These are phyloP conservation scores for Phytophthora pistaciae DNA, from an alignment of 352 stramenopile species.

Conservation along the genomic window DNA sequence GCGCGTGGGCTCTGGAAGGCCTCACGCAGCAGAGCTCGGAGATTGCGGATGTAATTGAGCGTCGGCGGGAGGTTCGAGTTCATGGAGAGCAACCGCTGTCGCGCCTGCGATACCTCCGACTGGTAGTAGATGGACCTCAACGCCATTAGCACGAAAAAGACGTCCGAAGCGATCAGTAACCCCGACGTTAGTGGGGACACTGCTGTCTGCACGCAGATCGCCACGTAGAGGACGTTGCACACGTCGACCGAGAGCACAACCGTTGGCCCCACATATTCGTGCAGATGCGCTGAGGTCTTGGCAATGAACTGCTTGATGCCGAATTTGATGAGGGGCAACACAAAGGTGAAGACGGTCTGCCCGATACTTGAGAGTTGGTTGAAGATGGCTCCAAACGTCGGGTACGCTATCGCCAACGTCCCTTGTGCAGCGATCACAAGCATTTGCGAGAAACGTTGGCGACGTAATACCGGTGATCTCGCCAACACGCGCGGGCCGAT, in stretches of 20 bases:
- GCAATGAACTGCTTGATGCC: slow-evolving; percentile 27
- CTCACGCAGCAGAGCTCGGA: not conserved
- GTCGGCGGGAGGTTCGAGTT: not conserved
- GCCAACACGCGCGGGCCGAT: not conserved
- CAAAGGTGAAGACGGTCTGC: slow-evolving; percentile 18
- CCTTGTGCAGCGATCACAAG: slow-evolving; percentile 19
- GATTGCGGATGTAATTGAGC: not conserved
- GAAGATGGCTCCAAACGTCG: slow-evolving; percentile 18
- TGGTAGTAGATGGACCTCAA: slow-evolving; percentile 15
- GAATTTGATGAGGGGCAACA: slow-evolving; percentile 26
- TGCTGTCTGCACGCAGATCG: slow-evolving; percentile 31
- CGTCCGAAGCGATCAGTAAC: slow-evolving; percentile 12
- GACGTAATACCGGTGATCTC: not conserved
- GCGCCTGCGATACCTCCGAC: not conserved
- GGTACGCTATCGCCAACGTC: slow-evolving; percentile 10
- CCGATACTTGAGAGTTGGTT: not conserved
- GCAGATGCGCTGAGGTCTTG: not conserved
- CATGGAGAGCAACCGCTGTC: not conserved
- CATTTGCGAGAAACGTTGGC: slow-evolving; percentile 7
- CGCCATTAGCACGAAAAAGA: slow-evolving; percentile 1
- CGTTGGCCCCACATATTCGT: slow-evolving; percentile 18
- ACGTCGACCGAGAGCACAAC: slow-evolving; percentile 37
- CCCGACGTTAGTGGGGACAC: not conserved
- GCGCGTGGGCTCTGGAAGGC: not conserved
- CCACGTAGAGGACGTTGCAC: slow-evolving; percentile 36